These are phyloP conservation scores for Rhododendron vialii DNA, from an alignment of 148 eudicot species.

Conservation along the genomic window DNA sequence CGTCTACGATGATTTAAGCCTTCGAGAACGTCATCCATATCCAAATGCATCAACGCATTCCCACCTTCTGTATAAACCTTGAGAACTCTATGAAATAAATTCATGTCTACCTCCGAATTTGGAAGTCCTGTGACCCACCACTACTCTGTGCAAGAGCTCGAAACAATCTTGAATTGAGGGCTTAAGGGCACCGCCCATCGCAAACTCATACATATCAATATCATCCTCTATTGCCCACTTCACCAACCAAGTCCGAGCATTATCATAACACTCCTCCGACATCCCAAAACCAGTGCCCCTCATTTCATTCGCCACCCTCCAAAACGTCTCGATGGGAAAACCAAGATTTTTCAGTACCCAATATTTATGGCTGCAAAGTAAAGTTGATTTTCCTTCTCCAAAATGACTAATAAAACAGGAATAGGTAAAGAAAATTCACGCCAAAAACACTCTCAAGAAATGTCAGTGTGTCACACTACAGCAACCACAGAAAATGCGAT, in stretches of 20 bases:
- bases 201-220: constrained; percentile 61
- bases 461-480: neutral
- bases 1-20: constrained; percentile 29
- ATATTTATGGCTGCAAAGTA: neutral
- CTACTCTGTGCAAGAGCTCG: constrained; percentile 56
- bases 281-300: constrained; percentile 46
- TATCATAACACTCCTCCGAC: constrained; percentile 24
- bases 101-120: constrained; percentile 50
- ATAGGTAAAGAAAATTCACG: neutral
- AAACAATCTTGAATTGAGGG: constrained; percentile 43
- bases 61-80: constrained; percentile 46
- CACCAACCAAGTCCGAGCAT: no score
- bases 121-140: neutral
- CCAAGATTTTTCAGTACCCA: neutral
- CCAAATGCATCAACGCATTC: constrained; percentile 31
- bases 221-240: constrained; percentile 30
- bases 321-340: constrained; percentile 33
- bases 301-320: constrained; percentile 65
- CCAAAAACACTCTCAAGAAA: neutral
- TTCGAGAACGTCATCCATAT: constrained; percentile 51
- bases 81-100: constrained; percentile 31
- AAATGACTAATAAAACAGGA: neutral
- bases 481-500: neutral
- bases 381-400: constrained; percentile 4
- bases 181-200: constrained; percentile 46